These are phyloP conservation scores for Trametopsis cervina DNA, from an alignment of 768 basidiomycete genomes.

Conservation along the genomic window DNA sequence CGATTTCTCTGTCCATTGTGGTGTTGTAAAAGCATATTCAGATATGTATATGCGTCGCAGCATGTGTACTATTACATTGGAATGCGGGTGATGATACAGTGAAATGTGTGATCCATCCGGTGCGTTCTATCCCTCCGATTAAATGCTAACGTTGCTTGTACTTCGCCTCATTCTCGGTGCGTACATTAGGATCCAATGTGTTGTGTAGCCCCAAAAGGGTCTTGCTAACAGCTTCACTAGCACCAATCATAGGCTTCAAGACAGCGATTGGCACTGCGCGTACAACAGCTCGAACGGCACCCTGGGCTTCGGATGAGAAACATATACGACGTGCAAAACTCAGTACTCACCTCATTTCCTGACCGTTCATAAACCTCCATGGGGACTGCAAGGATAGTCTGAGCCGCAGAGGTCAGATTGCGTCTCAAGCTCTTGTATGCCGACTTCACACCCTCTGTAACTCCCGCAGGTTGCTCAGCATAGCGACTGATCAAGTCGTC, in stretches of 20 bases:
- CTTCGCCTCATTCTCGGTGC: slow-evolving; percentile 84
- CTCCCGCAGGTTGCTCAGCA: slow-evolving; percentile 81
- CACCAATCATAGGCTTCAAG: slow-evolving; percentile 96
- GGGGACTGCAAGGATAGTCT: slow-evolving; percentile 96
- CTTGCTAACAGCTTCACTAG: slow-evolving; percentile 94
- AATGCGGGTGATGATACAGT: slow-evolving; percentile 6
- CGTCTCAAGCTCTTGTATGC: slow-evolving; percentile 86
- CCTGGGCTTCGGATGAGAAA: slow-evolving; percentile 39
- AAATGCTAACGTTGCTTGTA: slow-evolving; percentile 68
- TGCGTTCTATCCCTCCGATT: not conserved
- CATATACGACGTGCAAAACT: slow-evolving; percentile 5
- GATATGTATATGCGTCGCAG: not conserved
- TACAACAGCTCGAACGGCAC: slow-evolving; percentile 88
- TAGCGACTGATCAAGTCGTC: slow-evolving; percentile 76
- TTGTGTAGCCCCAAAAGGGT: slow-evolving; percentile 92
- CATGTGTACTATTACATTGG: slow-evolving; percentile 14
- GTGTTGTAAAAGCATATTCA: slow-evolving; percentile 10
- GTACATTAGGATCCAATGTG: slow-evolving; percentile 79
- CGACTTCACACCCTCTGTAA: slow-evolving; percentile 81
- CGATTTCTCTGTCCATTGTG: not conserved
- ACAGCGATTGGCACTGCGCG: slow-evolving; percentile 97
- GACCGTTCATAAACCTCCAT: slow-evolving; percentile 98
- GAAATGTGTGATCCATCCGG: not conserved
- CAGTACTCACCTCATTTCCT: slow-evolving; percentile 67
- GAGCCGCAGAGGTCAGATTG: slow-evolving; percentile 90